Evolutionary conservation across 257 asterid genomes (phyloP).

Genomic region (Solanum arcanum): DNA sequence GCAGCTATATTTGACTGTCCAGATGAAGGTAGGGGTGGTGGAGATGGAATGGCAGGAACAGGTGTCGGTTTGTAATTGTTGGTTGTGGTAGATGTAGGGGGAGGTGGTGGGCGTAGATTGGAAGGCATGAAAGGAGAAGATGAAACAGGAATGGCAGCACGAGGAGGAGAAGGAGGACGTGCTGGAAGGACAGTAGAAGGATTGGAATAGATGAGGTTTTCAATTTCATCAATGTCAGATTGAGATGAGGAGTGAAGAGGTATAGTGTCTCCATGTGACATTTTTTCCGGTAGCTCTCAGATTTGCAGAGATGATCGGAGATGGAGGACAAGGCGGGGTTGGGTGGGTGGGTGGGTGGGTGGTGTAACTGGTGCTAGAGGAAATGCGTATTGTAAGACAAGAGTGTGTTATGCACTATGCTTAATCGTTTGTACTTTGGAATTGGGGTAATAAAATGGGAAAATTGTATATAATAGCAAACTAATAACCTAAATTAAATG

Average conservation of each 20-base stretch:
- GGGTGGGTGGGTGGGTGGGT: too few relatives aligned
- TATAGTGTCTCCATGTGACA: conserved; percentile 64
- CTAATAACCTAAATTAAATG: too few relatives aligned
- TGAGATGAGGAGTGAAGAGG: conserved; percentile 81
- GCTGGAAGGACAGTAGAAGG: conserved; percentile 68
- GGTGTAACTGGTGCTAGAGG: too few relatives aligned
- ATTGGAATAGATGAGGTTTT: conserved; percentile 67
- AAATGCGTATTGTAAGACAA: too few relatives aligned
- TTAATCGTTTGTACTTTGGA: too few relatives aligned
- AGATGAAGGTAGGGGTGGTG: conserved; percentile 21
- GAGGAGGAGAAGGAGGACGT: conserved; percentile 78
- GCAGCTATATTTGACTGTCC: conserved; percentile 7
- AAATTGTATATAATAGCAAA: too few relatives aligned
- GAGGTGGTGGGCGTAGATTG: conserved; percentile 31
- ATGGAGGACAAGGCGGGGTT: background rate
- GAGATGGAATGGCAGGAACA: conserved; percentile 14
- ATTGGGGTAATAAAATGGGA: too few relatives aligned
- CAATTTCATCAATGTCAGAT: conserved; percentile 98
- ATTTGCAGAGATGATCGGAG: background rate
- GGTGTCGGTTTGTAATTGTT: conserved; percentile 3
- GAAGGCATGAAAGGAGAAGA: conserved; percentile 47
- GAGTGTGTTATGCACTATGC: too few relatives aligned
- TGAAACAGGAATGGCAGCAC: conserved; percentile 62
- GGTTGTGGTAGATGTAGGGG: conserved; percentile 16
- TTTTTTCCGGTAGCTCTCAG: conserved; percentile 5